These are phyloP conservation scores for Jasminum sambac DNA, from an alignment of 257 asterid species.

Conservation along the genomic window DNA sequence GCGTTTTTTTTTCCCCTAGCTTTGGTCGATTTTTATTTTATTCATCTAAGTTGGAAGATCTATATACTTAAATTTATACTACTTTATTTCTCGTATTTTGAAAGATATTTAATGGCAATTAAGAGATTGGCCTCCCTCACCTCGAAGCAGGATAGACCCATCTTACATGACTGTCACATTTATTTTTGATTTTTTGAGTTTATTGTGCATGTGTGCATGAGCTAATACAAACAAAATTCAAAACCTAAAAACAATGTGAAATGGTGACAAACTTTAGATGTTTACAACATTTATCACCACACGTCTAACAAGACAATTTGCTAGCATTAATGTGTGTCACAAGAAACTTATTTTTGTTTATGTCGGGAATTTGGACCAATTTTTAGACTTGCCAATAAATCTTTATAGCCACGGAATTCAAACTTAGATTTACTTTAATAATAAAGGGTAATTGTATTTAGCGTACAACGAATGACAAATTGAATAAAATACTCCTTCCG, in stretches of 20 bases:
- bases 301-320: background rate
- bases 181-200: too few relatives aligned
- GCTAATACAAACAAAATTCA: background rate
- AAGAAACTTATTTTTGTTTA: background rate
- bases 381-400: background rate
- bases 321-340: slow-evolving; percentile 1
- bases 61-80: too few relatives aligned
- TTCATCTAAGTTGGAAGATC: too few relatives aligned
- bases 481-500: too few relatives aligned
- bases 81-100: too few relatives aligned
- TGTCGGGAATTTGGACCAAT: background rate
- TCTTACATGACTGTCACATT: too few relatives aligned
- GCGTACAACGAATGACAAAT: too few relatives aligned
- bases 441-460: background rate
- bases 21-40: too few relatives aligned
- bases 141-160: too few relatives aligned
- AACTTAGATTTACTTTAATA: background rate
- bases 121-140: too few relatives aligned
- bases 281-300: background rate
- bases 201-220: background rate
- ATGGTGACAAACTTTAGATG: background rate
- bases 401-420: background rate
- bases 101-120: too few relatives aligned
- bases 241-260: background rate
- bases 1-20: too few relatives aligned